These are phyloP conservation scores for Syncephalastrum sp. DNA, from an alignment of 371 early-diverging fungal species.

Conservation along the genomic window DNA sequence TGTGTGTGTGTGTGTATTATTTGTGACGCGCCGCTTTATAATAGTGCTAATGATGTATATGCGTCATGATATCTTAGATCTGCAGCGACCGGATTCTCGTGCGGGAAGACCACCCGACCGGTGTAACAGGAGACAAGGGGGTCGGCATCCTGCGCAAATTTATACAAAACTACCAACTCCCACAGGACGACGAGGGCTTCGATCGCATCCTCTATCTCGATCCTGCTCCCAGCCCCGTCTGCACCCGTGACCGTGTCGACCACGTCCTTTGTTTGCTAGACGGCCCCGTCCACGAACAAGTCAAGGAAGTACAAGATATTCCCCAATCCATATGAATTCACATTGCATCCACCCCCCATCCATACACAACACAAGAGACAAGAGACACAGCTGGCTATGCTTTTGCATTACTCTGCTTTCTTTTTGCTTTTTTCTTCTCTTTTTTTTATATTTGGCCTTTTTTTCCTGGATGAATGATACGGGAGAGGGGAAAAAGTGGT, in stretches of 20 bases:
- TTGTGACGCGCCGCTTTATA: background rate
- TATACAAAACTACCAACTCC: constrained; percentile 57
- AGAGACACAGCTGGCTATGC: no score
- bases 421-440: no score
- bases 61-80: constrained; percentile 20
- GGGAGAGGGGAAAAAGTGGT: no score
- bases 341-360: no score
- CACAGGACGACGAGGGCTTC: constrained; percentile 65
- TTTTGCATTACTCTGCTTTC: no score
- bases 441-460: no score
- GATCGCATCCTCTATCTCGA: constrained; percentile 47
- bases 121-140: constrained; percentile 66
- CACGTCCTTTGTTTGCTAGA: background rate
- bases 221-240: constrained; percentile 45
- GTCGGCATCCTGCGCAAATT: constrained; percentile 61
- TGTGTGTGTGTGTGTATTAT: no score
- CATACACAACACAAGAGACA: no score
- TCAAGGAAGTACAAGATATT: no score
- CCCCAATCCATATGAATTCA: no score
- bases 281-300: background rate
- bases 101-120: constrained; percentile 70
- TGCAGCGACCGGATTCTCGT: constrained; percentile 61
- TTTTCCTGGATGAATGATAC: no score
- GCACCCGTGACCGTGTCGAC: constrained; percentile 50
- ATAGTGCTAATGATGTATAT: background rate